Evolutionary conservation across 208 protist genomes (phyloP).

Genomic region (Crithidia thermophila): DNA sequence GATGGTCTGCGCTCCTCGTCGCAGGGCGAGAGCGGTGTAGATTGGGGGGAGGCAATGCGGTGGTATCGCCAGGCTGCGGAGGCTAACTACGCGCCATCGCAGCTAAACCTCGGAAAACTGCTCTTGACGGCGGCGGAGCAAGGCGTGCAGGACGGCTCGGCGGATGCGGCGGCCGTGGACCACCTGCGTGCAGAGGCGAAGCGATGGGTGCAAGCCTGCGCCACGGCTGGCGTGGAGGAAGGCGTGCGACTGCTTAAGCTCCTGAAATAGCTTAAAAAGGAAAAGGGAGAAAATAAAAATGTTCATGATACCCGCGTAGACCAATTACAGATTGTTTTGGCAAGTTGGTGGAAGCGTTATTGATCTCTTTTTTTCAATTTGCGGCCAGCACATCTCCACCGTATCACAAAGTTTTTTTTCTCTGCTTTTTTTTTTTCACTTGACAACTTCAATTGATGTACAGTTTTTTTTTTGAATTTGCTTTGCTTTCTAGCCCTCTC

Average conservation of each 20-base stretch:
- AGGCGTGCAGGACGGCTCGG: background rate
- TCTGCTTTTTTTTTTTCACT: no score
- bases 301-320: no score
- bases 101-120: conserved; percentile 84
- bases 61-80: conserved; percentile 72
- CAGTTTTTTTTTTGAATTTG: no score
- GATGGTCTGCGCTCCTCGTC: conserved; percentile 9
- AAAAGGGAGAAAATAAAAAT: no score
- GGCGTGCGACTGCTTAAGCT: conserved; percentile 54
- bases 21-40: conserved; percentile 17
- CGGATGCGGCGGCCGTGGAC: conserved; percentile 11
- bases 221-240: conserved; percentile 57
- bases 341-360: no score
- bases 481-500: no score
- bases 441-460: no score
- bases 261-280: conserved; percentile 2
- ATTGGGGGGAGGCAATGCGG: conserved; percentile 80
- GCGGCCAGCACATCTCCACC: no score
- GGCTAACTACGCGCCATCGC: conserved; percentile 53
- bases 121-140: conserved; percentile 53
- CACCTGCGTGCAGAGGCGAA: conserved; percentile 36
- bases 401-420: no score
- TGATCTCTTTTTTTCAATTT: no score
- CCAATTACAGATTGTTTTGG: no score
- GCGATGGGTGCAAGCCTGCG: conserved; percentile 66